Evolutionary conservation across 352 stramenopile genomes (phyloP).

Genomic region (Globisporangium viniferum): DNA sequence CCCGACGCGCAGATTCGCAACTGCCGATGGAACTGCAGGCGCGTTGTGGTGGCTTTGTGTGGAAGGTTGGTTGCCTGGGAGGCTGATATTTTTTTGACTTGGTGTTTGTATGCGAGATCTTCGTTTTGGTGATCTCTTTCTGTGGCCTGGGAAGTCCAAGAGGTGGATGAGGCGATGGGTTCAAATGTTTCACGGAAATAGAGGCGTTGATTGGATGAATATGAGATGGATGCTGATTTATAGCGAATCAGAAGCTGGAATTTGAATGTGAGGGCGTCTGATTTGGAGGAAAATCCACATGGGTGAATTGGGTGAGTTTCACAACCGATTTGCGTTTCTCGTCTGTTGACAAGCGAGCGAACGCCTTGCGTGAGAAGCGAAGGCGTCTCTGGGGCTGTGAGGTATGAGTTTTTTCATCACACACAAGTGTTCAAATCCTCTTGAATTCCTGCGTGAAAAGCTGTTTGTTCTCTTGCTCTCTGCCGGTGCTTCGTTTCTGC

Average conservation of each 20-base stretch:
- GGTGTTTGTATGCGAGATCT: background rate
- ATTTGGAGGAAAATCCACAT: background rate
- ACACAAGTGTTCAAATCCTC: background rate
- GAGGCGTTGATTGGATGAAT: background rate
- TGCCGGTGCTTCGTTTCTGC: constrained; percentile 1
- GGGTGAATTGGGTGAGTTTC: background rate
- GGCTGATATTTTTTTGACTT: constrained; percentile 8
- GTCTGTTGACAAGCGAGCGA: background rate
- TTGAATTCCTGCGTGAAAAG: background rate
- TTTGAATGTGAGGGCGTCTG: background rate
- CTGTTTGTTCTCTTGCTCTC: background rate
- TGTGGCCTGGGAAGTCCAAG: background rate
- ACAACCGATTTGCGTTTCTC: background rate
- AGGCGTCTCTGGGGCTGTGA: too few relatives aligned
- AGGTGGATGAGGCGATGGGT: background rate
- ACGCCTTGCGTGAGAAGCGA: background rate
- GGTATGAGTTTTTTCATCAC: background rate
- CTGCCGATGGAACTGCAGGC: background rate
- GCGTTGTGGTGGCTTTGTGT: background rate
- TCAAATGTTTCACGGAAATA: background rate
- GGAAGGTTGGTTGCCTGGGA: background rate
- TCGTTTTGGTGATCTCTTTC: constrained; percentile 4
- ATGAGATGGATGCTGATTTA: background rate
- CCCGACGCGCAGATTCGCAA: constrained; percentile 13
- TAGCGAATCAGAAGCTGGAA: background rate